Percentiles rank a stretch among this genome's conserved stretches.
Conservation (phyloP, 202 grass and related monocot genomes). For the Elaeis oleifera region DNA sequence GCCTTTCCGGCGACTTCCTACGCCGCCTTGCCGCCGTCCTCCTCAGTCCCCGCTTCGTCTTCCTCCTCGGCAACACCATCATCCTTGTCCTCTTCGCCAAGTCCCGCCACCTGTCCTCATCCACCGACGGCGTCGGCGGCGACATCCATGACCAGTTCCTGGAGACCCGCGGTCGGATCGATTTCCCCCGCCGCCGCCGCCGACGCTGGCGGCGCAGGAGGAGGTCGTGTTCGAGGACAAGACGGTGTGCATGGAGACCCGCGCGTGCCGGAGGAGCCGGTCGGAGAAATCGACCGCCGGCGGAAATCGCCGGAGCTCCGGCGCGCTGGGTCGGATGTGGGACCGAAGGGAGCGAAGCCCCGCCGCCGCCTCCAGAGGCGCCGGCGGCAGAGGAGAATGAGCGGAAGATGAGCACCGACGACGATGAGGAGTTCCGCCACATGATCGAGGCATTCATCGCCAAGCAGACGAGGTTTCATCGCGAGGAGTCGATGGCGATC, state of each 20-base stretch:
- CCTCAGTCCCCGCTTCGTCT: constrained; percentile 61
- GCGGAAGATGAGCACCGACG: constrained; percentile 30
- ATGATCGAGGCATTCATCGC: constrained; percentile 86
- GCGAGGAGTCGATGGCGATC: constrained; percentile 55
- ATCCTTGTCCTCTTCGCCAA: constrained; percentile 61
- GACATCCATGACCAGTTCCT: constrained; percentile 1
- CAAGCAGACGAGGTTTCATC: constrained; percentile 68
- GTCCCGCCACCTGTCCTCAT: constrained; percentile 34
- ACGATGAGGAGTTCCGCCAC: constrained; percentile 60
- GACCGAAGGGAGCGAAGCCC: constrained; percentile 30
- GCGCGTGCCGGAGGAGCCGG: constrained; percentile 38
- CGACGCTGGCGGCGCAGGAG: background rate
- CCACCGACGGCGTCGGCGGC: constrained; percentile 5
- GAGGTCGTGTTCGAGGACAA: constrained; percentile 44
- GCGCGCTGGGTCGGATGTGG: constrained; percentile 42
- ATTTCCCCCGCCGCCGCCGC: background rate
- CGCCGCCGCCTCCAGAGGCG: background rate
- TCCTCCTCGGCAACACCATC: constrained; percentile 83
- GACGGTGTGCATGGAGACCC: constrained; percentile 21
- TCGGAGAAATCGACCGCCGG: constrained; percentile 1
- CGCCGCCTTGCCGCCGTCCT: constrained; percentile 37
- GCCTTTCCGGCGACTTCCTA: constrained; percentile 17
- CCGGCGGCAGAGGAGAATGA: constrained; percentile 14
- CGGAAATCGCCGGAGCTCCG: constrained; percentile 40
- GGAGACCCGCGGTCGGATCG: background rate